Conservation (phyloP, 2,329 filamentous ascomycete genomes). For the Xenoacremonium recifei region DNA sequence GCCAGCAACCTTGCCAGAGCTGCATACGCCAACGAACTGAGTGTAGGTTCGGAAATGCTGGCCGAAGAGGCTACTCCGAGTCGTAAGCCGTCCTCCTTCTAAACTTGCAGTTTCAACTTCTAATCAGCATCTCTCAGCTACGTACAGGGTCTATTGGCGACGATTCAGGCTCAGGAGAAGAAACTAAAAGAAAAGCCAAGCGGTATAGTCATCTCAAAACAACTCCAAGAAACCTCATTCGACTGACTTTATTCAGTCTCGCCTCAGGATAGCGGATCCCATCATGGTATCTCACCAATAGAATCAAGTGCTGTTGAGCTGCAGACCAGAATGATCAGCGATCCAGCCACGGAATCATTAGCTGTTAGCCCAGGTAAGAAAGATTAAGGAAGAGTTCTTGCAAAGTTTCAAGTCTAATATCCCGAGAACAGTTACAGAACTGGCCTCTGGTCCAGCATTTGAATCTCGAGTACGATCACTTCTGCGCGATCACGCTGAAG, state of each 20-base stretch:
- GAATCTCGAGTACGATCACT: constrained; percentile 20
- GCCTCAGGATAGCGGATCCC: no score
- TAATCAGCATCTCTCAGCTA: constrained; percentile 9
- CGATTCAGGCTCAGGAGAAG: constrained; percentile 16
- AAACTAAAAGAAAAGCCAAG: constrained; percentile 1
- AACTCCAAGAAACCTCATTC: no score
- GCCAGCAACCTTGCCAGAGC: constrained; percentile 22
- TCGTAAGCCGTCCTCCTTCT: constrained; percentile 9
- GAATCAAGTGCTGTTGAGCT: no score
- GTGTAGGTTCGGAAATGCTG: constrained; percentile 21
- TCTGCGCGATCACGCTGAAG: constrained; percentile 15
- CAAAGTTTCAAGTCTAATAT: no score
- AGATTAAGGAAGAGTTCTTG: no score
- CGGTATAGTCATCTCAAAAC: constrained; percentile 3
- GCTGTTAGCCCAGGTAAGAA: no score
- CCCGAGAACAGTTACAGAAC: constrained; percentile 10
- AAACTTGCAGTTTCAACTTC: background rate
- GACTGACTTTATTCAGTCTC: no score
- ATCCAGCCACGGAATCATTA: no score
- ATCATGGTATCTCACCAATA: no score
- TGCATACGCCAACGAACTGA: constrained; percentile 22
- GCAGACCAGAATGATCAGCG: no score
- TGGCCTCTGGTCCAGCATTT: constrained; percentile 20
- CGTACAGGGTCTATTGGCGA: constrained; percentile 18
- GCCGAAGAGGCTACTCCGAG: constrained; percentile 21